Base-by-base conservation (phyloP, 1,284 basidiomycete genomes). In the Bothia castanella region DNA sequence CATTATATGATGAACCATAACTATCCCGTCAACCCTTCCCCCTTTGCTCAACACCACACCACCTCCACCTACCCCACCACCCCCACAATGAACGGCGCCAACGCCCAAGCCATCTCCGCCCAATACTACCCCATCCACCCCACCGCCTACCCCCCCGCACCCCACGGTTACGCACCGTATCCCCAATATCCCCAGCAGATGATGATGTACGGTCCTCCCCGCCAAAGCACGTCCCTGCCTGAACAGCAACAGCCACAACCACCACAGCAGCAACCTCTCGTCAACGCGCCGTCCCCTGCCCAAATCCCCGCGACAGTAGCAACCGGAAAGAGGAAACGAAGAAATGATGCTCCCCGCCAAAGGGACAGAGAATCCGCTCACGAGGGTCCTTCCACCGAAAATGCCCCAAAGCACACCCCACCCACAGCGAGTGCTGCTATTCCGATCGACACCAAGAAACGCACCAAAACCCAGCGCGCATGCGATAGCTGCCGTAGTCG, bases 401-500 rank as follows among this genome's bases (percentile, higher is more conserved):
- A 57, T 34, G 56, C 61, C 42, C 62, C 68, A 58, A 59, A 71
- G 56, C 63, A 66, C 19, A 48, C 61, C 5, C 57, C 69, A 19
- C 69, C 69, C 50, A 64, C 64, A 53, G 65, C 61, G 48, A 66
- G 45, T 34, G 52, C 55, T 38, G 56, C 60, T 48, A 46, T 63
- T 45, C 48, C 71, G 21, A 70, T 72, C 51, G 87, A 89, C 61
- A 68, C 76, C 57, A 90, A 89, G 73, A 94, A 94, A 69, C 85
- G 91, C 48, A 91, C 88, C 39, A 95, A 95, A 74, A 94, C 91
- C 3, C 86, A 88, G 63, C 83, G 92, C 50, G 92, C 92, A 7
- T 95, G 92, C 67, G 92, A 95, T 69, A 89, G 86, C 55, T 95
- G 92, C 71, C 83, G 95, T 31, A 87, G 87, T 61, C 89, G 95